Evolutionary conservation across 176 grass and related monocot genomes (phyloP), one percentile per base, ranked within the genome.

Genomic region (Avena eriantha): DNA sequence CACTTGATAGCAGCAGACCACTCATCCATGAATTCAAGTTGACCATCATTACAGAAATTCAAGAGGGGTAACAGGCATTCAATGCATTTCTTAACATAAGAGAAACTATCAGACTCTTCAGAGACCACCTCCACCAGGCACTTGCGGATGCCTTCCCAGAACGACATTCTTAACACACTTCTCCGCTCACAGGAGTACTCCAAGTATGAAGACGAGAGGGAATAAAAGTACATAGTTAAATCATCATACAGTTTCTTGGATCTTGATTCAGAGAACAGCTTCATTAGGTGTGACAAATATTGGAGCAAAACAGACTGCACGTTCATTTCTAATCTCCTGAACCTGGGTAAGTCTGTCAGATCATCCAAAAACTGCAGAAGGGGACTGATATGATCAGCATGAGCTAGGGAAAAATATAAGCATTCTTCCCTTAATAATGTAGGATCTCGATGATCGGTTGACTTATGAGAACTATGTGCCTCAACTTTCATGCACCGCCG

Each of bases 341-440:
- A 96, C 81, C 97, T 92, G 49, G 92, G 76, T 45, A 96, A 63
- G 55, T 98, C 97, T 67, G 88, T 88, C 83, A 98, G 85, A 83
- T 96, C 94, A 86, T 96, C 93, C 84, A 98, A 78, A 78, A 94
- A 89, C 68, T 92, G 90, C 74, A 96, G 82, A 72, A 94, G 90
- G 48, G 90, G 84, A 41, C 94, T 93, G 77, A 88, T 80, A 67
- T 92, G 82, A 80, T 54, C 83, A 83, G 97, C 93, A 79, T 98
- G 94, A 90, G 79, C 84, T 82, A 96, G 68, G 43, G 92, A 89
- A 84, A 98, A 85, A 90, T 88, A 80, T 91, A 98, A 88, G 77
- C 94, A 95, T 82, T 92, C 88, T 85, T 91, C 88, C 76, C 73
- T 88, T 63, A 94, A 83, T 77, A 85, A 92, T 56, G 65, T 86